Evolutionary conservation across 225 moss, liverwort and hornwort genomes (phyloP).

Genomic region (Rhytidiadelphus loreus): DNA sequence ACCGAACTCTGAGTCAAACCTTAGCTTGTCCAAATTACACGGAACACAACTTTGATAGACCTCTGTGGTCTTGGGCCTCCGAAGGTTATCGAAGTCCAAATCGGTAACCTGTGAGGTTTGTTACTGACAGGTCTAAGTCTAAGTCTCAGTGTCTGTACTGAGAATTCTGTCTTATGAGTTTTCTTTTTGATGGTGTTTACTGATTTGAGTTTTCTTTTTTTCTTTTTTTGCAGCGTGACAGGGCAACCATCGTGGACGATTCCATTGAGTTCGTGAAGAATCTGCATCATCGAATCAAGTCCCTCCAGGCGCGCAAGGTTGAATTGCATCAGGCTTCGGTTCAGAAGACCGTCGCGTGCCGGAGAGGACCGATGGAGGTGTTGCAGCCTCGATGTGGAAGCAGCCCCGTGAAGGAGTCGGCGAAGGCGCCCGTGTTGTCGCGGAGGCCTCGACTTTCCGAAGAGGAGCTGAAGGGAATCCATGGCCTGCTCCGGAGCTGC

Average conservation of each 20-base stretch:
- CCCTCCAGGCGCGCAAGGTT: constrained; percentile 25
- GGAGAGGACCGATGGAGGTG: not conserved
- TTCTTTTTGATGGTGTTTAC: not conserved
- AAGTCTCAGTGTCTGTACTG: not conserved
- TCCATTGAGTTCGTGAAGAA: constrained; percentile 61
- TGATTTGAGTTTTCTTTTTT: not conserved
- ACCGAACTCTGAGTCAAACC: not conserved
- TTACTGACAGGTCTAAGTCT: not conserved
- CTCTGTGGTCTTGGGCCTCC: not conserved
- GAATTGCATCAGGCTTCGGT: constrained; percentile 6
- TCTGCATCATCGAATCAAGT: constrained; percentile 62
- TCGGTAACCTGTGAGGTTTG: not conserved
- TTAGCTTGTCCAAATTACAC: not conserved
- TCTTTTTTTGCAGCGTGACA: constrained; percentile 20
- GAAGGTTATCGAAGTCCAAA: not conserved
- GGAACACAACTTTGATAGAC: not conserved
- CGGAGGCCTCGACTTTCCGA: not conserved
- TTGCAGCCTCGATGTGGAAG: not conserved
- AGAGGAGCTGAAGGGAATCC: constrained; percentile 5
- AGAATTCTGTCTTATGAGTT: not conserved
- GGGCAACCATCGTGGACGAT: constrained; percentile 47
- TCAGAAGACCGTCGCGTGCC: not conserved
- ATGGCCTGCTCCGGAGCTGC: not conserved
- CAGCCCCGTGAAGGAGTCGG: not conserved
- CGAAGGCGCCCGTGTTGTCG: not conserved